phyloP scores from a whole-genome alignment of 306 rosid species.

The Prinsepia uniflora region DNA sequence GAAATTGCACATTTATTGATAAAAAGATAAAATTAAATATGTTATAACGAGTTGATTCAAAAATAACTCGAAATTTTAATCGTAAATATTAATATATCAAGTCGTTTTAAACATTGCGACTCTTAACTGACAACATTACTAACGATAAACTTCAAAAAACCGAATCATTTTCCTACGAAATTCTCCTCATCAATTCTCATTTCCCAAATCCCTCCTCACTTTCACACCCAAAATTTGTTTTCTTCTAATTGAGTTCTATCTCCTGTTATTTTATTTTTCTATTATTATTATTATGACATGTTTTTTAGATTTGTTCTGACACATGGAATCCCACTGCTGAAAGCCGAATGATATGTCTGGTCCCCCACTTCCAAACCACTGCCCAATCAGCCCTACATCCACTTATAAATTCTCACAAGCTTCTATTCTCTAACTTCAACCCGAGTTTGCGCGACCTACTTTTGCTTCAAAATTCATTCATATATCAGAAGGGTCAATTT shows the following conservation, averaged over 20 bases:
- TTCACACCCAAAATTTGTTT: neutral
- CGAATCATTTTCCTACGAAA: neutral
- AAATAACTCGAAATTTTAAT: no score
- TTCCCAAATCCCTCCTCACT: neutral
- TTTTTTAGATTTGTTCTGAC: constrained; percentile 20
- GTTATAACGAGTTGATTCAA: no score
- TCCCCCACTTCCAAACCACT: constrained; percentile 20
- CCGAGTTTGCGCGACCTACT: no score
- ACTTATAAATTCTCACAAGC: no score
- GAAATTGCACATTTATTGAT: no score
- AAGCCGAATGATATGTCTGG: constrained; percentile 1
- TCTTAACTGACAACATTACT: neutral
- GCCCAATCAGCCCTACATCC: neutral
- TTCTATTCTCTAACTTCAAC: no score
- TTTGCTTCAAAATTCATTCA: no score
- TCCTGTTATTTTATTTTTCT: neutral
- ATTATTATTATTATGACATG: neutral
- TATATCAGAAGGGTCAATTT: no score
- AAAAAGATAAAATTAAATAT: no score
- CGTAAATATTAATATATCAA: no score
- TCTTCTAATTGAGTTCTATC: no score
- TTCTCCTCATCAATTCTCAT: neutral
- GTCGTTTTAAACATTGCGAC: no score
- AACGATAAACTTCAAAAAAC: neutral
- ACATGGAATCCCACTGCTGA: constrained; percentile 28